A percentile compares a stretch with the other conserved stretches of the same genome.
These are phyloP conservation scores for Sordariomycetes sp. DNA, from an alignment of 2,329 filamentous ascomycete genomes.

Conservation along the genomic window DNA sequence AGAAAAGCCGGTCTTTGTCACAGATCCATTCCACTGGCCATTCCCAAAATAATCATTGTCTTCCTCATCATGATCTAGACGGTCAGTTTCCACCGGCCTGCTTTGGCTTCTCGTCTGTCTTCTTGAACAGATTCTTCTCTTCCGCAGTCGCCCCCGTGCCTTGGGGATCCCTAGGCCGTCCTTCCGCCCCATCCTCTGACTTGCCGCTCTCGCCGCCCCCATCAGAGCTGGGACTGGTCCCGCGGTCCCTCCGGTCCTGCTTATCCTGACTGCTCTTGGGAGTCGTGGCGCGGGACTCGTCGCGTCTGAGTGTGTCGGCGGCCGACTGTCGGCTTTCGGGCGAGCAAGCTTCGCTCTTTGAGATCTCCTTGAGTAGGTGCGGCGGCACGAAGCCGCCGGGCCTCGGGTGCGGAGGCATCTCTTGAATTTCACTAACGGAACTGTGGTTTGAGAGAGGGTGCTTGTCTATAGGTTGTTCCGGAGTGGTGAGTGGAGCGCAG, in stretches of 20 bases:
- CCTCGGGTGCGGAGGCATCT: neutral
- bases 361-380: neutral
- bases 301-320: neutral
- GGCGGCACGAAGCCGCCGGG: conserved; percentile 1
- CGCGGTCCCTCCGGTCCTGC: neutral
- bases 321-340: neutral
- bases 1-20: neutral
- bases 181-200: neutral
- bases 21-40: neutral
- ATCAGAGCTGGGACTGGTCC: neutral
- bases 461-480: neutral
- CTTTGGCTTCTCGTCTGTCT: neutral
- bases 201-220: neutral
- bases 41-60: neutral
- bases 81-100: neutral
- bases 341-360: conserved; percentile 1
- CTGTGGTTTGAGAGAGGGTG: neutral
- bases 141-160: neutral
- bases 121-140: neutral
- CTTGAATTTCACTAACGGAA: neutral
- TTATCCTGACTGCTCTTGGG: neutral
- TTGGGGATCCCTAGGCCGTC: neutral
- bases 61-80: neutral
- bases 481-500: neutral
- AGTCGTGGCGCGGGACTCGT: neutral